phyloP scores from a whole-genome alignment of 305 asterid species.

The Solanum aculeatissimum region DNA sequence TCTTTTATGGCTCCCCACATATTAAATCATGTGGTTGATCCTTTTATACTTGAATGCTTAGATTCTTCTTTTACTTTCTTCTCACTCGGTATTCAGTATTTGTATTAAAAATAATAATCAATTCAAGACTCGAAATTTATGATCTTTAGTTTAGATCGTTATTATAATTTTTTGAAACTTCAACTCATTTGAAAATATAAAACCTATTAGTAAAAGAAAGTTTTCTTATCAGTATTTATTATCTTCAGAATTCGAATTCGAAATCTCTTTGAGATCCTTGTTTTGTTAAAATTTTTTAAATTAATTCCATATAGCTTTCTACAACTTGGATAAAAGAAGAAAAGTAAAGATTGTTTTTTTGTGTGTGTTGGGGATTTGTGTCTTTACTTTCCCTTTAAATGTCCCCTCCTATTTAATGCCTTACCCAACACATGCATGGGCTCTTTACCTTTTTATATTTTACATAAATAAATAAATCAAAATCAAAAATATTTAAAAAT shows the following conservation, averaged over 20 bases:
- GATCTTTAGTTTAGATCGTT: not conserved
- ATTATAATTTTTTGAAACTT: not conserved
- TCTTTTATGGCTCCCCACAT: not conserved
- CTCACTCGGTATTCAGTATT: not conserved
- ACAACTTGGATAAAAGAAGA: not conserved
- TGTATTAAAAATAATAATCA: too few relatives aligned
- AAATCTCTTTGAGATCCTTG: not conserved
- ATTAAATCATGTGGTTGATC: not conserved
- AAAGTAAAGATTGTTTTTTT: not conserved
- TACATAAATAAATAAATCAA: too few relatives aligned
- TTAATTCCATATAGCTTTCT: not conserved
- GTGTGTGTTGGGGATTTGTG: not conserved
- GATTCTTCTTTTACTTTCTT: not conserved
- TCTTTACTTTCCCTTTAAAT: not conserved
- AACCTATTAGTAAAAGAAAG: not conserved
- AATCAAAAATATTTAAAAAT: too few relatives aligned
- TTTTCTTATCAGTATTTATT: not conserved
- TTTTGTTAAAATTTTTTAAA: not conserved
- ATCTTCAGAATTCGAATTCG: not conserved
- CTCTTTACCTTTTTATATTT: not conserved
- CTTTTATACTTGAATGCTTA: not conserved
- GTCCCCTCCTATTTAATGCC: not conserved
- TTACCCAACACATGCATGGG: not conserved
- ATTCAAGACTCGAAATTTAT: accelerated
- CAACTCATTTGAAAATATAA: not conserved